Percentiles rank a stretch among this genome's conserved stretches.
These are phyloP conservation scores for Poa pratensis DNA, from an alignment of 176 grass and related monocot species.

Conservation along the genomic window DNA sequence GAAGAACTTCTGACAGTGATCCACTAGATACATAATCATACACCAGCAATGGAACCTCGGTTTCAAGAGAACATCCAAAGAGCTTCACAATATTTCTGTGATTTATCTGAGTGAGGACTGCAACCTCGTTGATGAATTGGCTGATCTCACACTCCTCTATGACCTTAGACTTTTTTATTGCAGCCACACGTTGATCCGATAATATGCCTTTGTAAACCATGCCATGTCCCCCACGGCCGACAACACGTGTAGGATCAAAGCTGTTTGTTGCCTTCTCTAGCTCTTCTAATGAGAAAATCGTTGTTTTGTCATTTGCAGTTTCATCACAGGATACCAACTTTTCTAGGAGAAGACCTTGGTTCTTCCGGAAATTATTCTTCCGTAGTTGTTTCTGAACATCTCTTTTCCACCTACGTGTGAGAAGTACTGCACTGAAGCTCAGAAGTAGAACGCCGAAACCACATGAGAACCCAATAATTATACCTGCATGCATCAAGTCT, in stretches of 20 bases:
- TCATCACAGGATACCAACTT: not conserved
- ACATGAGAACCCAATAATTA: not conserved
- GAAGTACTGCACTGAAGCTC: not conserved
- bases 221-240: not conserved
- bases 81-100: not conserved
- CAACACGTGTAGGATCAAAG: not conserved
- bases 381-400: not conserved
- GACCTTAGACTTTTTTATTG: not conserved
- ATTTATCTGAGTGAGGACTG: not conserved
- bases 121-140: not conserved
- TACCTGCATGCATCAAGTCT: not conserved
- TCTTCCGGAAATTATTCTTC: not conserved
- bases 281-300: not conserved
- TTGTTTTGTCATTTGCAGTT: not conserved
- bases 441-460: not conserved
- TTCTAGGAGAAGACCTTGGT: not conserved
- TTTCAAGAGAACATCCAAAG: not conserved
- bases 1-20: not conserved
- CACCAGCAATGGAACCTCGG: not conserved
- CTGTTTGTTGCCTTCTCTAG: not conserved
- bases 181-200: not conserved
- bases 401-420: not conserved
- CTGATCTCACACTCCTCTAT: not conserved
- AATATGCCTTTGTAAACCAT: not conserved
- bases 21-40: not conserved